Base-by-base conservation (phyloP, 179 eudicot species). In the Beta lomatogona region DNA sequence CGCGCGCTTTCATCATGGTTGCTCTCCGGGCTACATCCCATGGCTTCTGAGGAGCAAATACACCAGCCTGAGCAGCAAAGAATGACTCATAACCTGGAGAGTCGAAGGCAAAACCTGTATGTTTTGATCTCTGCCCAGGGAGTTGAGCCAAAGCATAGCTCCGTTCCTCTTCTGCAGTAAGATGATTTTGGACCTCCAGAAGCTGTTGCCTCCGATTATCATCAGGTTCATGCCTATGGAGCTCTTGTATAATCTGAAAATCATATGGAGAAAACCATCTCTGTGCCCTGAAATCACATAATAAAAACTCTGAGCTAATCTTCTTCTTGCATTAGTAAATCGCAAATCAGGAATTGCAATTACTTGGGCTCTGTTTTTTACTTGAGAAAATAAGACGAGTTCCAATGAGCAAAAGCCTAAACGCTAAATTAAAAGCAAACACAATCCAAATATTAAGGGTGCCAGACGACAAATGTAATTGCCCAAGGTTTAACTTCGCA, bases 21-120 rank as follows among this genome's bases (percentile, higher is more conserved):
- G 99, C 99, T 90, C 99, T 86, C 66, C 95, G 83, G 61, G 91
- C 97, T 76, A 96, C 99, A 71, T 96, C 99, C 97, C 98, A 96
- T 14, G 98, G 86, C 88, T 91, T 96, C 19, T 91, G 98, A 36
- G 97, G 98, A 66, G 90, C 90, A 21, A 52, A 45, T 28, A 94
- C 97, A 58, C 99, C 99, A 2, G 88, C 94, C 74, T 96, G 97
- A 52, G 94, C 85, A 22, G 98, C 99, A 50, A 96, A 96, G 88
- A 96, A 96, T 22, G 99, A 96, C 80, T 96, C 99, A 44, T 92
- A 96, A 31, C 97, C 98, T 1, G 99, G 99, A 2, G 99, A 96
- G 84, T 96, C 99, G 64, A 96, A 96, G 53, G 99, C 98, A 69
- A 92, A 94, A 81, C 98, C 99, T 1, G 99, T 96, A 84, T 96